phyloP scores from a whole-genome alignment of 805 yeast genomes.

The Wickerhamiella cacticola region DNA sequence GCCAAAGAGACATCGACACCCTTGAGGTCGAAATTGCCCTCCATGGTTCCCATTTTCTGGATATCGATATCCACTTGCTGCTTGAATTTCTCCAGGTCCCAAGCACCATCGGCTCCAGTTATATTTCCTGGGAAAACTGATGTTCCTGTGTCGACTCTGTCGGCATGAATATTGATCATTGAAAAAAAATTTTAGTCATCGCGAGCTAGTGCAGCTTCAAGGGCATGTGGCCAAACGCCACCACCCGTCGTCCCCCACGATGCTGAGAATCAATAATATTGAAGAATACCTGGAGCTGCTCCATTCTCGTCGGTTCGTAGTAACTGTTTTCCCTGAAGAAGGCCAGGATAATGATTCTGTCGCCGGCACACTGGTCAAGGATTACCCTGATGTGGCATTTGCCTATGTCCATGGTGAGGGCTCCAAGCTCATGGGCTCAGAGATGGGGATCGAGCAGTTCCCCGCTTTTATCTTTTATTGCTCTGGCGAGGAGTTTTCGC shows the following conservation, averaged over 20 bases:
- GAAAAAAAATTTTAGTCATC: constrained; percentile 5
- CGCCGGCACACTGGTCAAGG: constrained; percentile 38
- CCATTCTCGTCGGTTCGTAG: not conserved
- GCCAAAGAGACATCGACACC: constrained; percentile 86
- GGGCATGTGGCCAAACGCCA: no score
- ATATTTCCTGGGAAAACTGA: constrained; percentile 84
- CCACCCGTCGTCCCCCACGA: not conserved
- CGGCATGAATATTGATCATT: constrained; percentile 22
- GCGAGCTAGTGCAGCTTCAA: no score
- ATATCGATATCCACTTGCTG: constrained; percentile 52
- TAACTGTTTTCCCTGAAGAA: not conserved
- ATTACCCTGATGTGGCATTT: constrained; percentile 45
- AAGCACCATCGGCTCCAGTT: constrained; percentile 50
- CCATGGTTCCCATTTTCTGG: constrained; percentile 44
- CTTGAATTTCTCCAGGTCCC: constrained; percentile 77
- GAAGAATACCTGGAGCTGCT: not conserved
- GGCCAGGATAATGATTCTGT: not conserved
- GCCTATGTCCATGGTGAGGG: constrained; percentile 84
- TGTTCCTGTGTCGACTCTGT: constrained; percentile 34
- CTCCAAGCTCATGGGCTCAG: no score
- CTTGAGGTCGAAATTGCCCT: constrained; percentile 75
- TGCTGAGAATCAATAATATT: not conserved
- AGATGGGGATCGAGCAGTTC: constrained; percentile 47
- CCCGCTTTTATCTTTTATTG: constrained; percentile 64
- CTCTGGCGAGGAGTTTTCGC: constrained; percentile 57